phyloP scores from a whole-genome alignment of 164 flowering plant species.

The Chimonanthus salicifolius region DNA sequence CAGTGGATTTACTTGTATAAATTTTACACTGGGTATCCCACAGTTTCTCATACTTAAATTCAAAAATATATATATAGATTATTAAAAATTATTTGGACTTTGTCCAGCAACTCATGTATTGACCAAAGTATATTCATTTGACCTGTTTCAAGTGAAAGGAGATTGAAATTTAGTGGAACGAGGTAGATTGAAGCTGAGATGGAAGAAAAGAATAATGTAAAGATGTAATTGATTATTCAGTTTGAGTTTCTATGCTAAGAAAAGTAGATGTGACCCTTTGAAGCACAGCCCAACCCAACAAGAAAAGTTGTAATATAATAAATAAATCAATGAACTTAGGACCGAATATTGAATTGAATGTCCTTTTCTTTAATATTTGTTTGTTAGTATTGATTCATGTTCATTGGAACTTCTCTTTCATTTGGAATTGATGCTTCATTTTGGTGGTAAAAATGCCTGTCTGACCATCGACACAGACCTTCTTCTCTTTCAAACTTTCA shows the following conservation, averaged over 20 bases:
- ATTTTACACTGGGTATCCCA: too few species aligned
- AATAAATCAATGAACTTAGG: neutral
- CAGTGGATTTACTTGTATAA: rapidly evolving
- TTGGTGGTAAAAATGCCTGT: neutral
- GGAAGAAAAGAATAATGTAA: neutral
- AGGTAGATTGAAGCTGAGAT: neutral
- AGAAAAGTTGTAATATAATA: too few species aligned
- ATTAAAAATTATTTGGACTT: too few species aligned
- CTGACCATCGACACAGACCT: neutral
- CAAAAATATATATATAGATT: too few species aligned
- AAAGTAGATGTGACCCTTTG: neutral
- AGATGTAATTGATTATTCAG: neutral
- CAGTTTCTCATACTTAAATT: too few species aligned
- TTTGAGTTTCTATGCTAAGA: neutral
- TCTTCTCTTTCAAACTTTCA: too few species aligned
- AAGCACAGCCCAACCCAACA: neutral
- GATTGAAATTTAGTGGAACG: too few species aligned
- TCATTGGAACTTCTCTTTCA: neutral
- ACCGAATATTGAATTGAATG: neutral
- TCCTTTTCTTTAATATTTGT: neutral
- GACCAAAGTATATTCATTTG: too few species aligned
- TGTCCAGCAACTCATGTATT: too few species aligned
- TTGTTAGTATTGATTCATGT: neutral
- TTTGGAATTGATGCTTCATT: neutral
- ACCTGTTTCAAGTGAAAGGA: too few species aligned